A percentile compares a stretch with the other conserved stretches of the same genome.
Conservation (phyloP, 1,139 yeast genomes). For the Nadsonia starkeyi-henricii region DNA sequence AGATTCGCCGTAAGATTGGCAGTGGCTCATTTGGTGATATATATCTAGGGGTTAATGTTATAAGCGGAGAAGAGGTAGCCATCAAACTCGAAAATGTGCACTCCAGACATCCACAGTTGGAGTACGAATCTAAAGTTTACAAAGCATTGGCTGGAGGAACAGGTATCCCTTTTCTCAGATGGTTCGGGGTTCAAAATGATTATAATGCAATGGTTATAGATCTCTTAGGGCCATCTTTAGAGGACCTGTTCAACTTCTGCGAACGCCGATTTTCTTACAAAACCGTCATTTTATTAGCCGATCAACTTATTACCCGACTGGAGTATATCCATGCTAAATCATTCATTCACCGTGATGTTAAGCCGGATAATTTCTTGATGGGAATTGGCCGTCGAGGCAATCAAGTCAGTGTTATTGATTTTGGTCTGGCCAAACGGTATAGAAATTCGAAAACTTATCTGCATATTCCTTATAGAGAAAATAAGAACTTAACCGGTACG, state of each 20-base stretch:
- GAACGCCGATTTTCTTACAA: slow-evolving; percentile 85
- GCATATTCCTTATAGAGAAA: slow-evolving; percentile 93
- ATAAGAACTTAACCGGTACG: slow-evolving; percentile 91
- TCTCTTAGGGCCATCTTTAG: slow-evolving; percentile 86
- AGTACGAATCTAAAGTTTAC: slow-evolving; percentile 91
- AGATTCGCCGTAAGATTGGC: slow-evolving; percentile 93
- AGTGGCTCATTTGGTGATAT: slow-evolving; percentile 97
- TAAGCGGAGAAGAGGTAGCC: slow-evolving; percentile 95
- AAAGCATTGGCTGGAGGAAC: slow-evolving; percentile 92
- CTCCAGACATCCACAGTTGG: slow-evolving; percentile 94
- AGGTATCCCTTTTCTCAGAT: slow-evolving; percentile 91
- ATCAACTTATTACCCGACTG: slow-evolving; percentile 85
- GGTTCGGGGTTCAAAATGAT: slow-evolving; percentile 96
- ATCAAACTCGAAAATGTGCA: slow-evolving; percentile 81
- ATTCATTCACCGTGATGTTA: slow-evolving; percentile 76
- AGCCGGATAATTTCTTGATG: slow-evolving; percentile 94
- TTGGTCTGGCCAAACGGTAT: slow-evolving; percentile 91
- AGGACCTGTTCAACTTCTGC: slow-evolving; percentile 91
- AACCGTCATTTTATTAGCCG: slow-evolving; percentile 84
- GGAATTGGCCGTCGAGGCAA: slow-evolving; percentile 93
- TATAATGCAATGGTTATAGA: slow-evolving; percentile 96
- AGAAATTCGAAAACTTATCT: slow-evolving; percentile 91
- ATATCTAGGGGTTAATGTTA: slow-evolving; percentile 81
- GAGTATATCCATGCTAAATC: slow-evolving; percentile 94
- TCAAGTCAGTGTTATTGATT: slow-evolving; percentile 91